A percentile compares a stretch with the other conserved stretches of the same genome.
Conservation (phyloP, 768 basidiomycete species). For the Trametes cinnabarina region DNA sequence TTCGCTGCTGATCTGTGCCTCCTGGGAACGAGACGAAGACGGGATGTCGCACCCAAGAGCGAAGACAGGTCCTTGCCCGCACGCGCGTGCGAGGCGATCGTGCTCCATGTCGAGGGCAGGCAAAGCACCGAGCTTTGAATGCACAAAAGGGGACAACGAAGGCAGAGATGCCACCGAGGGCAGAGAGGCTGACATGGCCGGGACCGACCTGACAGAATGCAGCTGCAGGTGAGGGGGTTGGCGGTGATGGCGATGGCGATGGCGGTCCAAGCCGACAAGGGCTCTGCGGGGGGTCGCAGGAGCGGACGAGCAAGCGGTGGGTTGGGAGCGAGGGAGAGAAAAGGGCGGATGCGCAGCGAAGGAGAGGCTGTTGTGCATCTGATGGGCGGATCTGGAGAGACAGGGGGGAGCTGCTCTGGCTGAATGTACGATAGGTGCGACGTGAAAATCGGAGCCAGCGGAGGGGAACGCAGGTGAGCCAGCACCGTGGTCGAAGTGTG, state of each 20-base stretch:
- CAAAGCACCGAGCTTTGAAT: conserved; percentile 14
- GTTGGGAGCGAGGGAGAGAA: neutral
- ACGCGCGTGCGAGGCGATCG: conserved; percentile 22
- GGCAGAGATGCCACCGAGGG: neutral
- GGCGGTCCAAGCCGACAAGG: neutral
- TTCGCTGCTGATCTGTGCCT: neutral
- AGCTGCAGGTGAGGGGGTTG: neutral
- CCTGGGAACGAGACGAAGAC: neutral
- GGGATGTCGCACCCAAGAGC: neutral
- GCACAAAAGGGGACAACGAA: neutral
- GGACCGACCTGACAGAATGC: neutral
- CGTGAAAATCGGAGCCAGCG: neutral
- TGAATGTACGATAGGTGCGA: neutral
- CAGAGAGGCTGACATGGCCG: conserved; percentile 4
- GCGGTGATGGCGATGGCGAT: neutral
- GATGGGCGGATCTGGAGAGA: conserved; percentile 2
- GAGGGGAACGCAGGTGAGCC: neutral
- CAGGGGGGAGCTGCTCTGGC: conserved; percentile 1
- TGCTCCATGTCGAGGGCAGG: conserved; percentile 13
- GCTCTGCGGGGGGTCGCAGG: conserved; percentile 5
- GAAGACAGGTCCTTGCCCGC: conserved; percentile 17
- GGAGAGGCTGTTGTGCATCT: neutral
- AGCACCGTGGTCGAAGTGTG: neutral
- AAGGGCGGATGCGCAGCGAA: neutral
- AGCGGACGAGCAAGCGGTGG: neutral